These are phyloP conservation scores for Metarhizium rileyi DNA, from an alignment of 2,329 filamentous ascomycete genomes.

Conservation along the genomic window DNA sequence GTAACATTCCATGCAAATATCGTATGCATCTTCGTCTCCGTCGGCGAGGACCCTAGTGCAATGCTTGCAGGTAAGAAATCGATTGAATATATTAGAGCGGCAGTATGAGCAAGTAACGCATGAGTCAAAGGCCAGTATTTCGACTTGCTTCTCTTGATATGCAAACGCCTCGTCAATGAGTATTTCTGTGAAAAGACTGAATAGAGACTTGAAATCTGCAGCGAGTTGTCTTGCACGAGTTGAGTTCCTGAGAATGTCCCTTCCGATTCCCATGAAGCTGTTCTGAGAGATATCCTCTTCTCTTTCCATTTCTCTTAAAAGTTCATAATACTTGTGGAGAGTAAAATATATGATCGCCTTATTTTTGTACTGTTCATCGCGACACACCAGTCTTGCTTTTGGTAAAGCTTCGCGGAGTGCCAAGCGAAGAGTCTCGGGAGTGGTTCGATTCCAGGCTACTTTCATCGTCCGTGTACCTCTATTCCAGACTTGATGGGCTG, in stretches of 20 bases:
- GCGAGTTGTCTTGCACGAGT: constrained; percentile 57
- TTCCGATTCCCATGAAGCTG: constrained; percentile 37
- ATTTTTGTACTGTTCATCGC: constrained; percentile 98
- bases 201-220: constrained; percentile 73
- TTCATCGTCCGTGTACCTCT: constrained; percentile 93
- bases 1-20: constrained; percentile 97
- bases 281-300: constrained; percentile 34
- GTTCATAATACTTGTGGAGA: constrained; percentile 65
- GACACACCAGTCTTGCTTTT: constrained; percentile 81
- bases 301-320: constrained; percentile 45
- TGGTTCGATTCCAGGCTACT: constrained; percentile 95
- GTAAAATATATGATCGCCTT: constrained; percentile 92
- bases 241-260: constrained; percentile 32
- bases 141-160: constrained; percentile 58
- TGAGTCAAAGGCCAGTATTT: constrained; percentile 75
- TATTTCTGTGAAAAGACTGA: constrained; percentile 67
- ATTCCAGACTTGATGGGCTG: constrained; percentile 98
- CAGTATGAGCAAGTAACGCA: constrained; percentile 96
- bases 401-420: constrained; percentile 81
- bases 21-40: constrained; percentile 76
- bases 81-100: constrained; percentile 91
- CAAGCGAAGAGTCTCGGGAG: constrained; percentile 79
- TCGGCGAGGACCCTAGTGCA: constrained; percentile 60
- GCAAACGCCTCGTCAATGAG: constrained; percentile 81
- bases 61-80: constrained; percentile 83